Percentiles rank a stretch among this genome's conserved stretches.
phyloP scores from a whole-genome alignment of 1,284 basidiomycete genomes.

The Sporisorium exsertum region DNA sequence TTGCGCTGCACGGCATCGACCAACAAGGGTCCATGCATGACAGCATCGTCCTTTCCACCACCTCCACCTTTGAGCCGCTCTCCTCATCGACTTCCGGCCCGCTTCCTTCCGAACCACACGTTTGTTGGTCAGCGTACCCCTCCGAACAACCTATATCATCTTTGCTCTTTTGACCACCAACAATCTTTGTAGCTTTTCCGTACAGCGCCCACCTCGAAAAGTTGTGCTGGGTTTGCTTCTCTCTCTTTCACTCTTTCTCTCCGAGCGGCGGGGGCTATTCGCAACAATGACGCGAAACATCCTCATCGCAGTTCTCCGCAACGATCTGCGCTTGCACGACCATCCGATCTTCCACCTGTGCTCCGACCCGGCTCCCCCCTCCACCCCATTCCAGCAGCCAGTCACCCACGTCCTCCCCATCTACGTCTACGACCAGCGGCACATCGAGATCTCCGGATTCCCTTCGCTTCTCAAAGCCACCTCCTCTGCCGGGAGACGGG shows the following conservation, averaged over 20 bases:
- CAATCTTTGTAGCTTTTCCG: too few species aligned
- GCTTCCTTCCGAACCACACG: not conserved
- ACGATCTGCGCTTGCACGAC: slow-evolving; percentile 62
- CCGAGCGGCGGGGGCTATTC: not conserved
- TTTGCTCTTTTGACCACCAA: not conserved
- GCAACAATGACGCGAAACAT: slow-evolving; percentile 42
- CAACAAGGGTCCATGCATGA: slow-evolving; percentile 30
- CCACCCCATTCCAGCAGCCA: slow-evolving; percentile 36
- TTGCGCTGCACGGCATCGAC: slow-evolving; percentile 12
- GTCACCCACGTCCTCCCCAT: slow-evolving; percentile 62
- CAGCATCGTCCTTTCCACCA: slow-evolving; percentile 3
- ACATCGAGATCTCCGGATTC: slow-evolving; percentile 56
- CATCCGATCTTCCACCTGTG: slow-evolving; percentile 59
- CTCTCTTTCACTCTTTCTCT: slow-evolving; percentile 11
- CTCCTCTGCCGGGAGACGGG: slow-evolving; percentile 23
- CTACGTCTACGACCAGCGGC: slow-evolving; percentile 59
- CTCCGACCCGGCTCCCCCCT: slow-evolving; percentile 35
- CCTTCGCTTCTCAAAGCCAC: slow-evolving; percentile 40
- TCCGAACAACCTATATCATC: not conserved
- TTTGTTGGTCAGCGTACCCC: not conserved
- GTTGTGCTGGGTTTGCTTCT: not conserved
- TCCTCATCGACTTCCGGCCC: not conserved
- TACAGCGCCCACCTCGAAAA: too few species aligned
- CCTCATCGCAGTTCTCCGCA: slow-evolving; percentile 53
- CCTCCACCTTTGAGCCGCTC: slow-evolving; percentile 1